phyloP scores from a whole-genome alignment of 2,329 filamentous ascomycete species.

The Trematosphaeria pertusa region DNA sequence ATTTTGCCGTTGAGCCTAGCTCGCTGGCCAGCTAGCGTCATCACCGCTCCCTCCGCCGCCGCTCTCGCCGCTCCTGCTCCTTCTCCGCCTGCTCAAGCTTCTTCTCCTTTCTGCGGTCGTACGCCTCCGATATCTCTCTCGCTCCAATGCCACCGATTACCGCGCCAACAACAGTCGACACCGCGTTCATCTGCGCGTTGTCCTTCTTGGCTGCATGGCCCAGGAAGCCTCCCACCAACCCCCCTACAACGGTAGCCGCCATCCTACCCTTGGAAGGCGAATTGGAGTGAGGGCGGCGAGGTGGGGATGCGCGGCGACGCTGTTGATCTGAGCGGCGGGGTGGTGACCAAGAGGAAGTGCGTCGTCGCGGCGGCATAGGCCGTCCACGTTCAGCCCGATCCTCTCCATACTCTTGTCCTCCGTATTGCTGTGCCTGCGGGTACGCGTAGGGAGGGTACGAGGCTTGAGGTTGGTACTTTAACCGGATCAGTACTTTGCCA shows the following conservation, averaged over 20 bases:
- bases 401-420: slow-evolving; percentile 12
- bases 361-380: slow-evolving; percentile 26
- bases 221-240: slow-evolving; percentile 42
- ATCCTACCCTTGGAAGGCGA: slow-evolving; percentile 33
- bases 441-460: no score
- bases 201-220: slow-evolving; percentile 38
- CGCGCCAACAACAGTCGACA: slow-evolving; percentile 43
- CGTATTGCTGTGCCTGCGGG: no score
- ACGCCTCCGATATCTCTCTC: slow-evolving; percentile 34
- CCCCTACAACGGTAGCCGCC: slow-evolving; percentile 38
- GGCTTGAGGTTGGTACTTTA: no score
- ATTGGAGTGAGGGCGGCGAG: slow-evolving; percentile 21
- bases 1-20: background rate
- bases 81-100: slow-evolving; percentile 13
- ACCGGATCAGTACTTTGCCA: no score
- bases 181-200: slow-evolving; percentile 24
- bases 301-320: slow-evolving; percentile 19
- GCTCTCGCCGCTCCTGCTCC: slow-evolving; percentile 11
- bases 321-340: slow-evolving; percentile 25
- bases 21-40: no score
- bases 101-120: slow-evolving; percentile 24
- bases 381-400: slow-evolving; percentile 23
- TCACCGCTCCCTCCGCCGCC: slow-evolving; percentile 10
- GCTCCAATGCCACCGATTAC: slow-evolving; percentile 44
- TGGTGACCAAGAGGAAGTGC: slow-evolving; percentile 37